A percentile compares a stretch with the other conserved stretches of the same genome.
Evolutionary conservation across 176 grass and related monocot species (phyloP).

Genomic region (Oryza glumipatula): DNA sequence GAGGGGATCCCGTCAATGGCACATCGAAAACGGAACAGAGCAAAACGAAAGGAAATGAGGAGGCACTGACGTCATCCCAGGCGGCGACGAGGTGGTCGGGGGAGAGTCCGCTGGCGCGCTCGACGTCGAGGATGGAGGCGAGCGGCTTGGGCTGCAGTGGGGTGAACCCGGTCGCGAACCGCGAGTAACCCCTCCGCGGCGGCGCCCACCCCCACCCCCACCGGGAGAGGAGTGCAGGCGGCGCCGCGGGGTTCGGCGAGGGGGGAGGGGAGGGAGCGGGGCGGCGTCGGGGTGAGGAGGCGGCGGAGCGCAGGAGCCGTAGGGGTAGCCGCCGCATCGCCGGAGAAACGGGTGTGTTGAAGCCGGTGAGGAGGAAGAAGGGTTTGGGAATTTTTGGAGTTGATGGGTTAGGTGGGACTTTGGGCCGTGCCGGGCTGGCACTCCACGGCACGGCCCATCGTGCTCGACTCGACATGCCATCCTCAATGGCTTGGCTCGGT

Average conservation of each 20-base stretch:
- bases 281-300: constrained; percentile 16
- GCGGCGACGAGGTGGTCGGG: constrained; percentile 78
- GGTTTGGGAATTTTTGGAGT: not conserved
- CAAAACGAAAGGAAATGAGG: not conserved
- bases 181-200: constrained; percentile 56
- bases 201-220: constrained; percentile 7
- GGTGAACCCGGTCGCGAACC: constrained; percentile 79
- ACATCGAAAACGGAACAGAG: not conserved
- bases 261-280: not conserved
- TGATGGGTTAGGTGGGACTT: too few species aligned
- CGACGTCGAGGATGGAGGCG: constrained; percentile 80
- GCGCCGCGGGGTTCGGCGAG: not conserved
- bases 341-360: not conserved
- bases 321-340: constrained; percentile 44
- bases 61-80: constrained; percentile 78
- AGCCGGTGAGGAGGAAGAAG: not conserved
- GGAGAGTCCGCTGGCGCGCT: constrained; percentile 66
- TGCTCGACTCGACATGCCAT: too few species aligned
- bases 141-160: constrained; percentile 67
- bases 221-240: constrained; percentile 29
- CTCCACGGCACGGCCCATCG: too few species aligned
- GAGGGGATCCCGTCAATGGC: not conserved
- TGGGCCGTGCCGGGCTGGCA: too few species aligned
- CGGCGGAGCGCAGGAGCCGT: constrained; percentile 27
- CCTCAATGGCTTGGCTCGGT: too few species aligned